Evolutionary conservation across 768 basidiomycete genomes (phyloP).

Genomic region (Crassisporium funariophilum): DNA sequence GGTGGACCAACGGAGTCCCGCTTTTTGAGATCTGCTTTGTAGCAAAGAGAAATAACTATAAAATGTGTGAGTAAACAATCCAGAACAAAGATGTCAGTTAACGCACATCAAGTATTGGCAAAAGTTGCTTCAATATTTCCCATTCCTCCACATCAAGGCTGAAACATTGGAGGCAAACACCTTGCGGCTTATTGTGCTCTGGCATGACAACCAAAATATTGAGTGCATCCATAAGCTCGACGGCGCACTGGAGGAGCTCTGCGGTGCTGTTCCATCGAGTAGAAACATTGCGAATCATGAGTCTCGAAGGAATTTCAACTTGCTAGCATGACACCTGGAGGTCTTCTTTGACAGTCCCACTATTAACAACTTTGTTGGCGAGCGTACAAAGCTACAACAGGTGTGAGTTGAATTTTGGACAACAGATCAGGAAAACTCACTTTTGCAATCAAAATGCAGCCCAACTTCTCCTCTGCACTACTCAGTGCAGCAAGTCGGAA

Average conservation of each 20-base stretch:
- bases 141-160: constrained; percentile 21
- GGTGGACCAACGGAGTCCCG: constrained; percentile 22
- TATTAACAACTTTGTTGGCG: constrained; percentile 20
- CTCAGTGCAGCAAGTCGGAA: neutral
- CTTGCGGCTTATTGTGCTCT: constrained; percentile 20
- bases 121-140: constrained; percentile 24
- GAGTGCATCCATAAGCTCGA: constrained; percentile 19
- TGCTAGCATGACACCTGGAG: constrained; percentile 11
- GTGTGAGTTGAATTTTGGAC: neutral
- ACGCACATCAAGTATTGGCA: constrained; percentile 24
- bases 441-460: constrained; percentile 11
- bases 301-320: constrained; percentile 4
- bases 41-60: constrained; percentile 23
- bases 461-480: neutral
- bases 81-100: neutral
- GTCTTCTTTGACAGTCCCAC: constrained; percentile 14
- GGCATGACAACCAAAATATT: constrained; percentile 12
- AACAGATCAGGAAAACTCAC: constrained; percentile 1
- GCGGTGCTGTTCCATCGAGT: constrained; percentile 29
- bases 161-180: constrained; percentile 16
- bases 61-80: neutral
- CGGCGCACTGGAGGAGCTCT: constrained; percentile 16
- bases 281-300: constrained; percentile 22
- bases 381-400: constrained; percentile 17
- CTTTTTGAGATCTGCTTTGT: constrained; percentile 25